Evolutionary conservation across 2,329 filamentous ascomycete genomes (phyloP), one percentile per base, ranked within the genome.

Genomic region (Cadophora malorum): DNA sequence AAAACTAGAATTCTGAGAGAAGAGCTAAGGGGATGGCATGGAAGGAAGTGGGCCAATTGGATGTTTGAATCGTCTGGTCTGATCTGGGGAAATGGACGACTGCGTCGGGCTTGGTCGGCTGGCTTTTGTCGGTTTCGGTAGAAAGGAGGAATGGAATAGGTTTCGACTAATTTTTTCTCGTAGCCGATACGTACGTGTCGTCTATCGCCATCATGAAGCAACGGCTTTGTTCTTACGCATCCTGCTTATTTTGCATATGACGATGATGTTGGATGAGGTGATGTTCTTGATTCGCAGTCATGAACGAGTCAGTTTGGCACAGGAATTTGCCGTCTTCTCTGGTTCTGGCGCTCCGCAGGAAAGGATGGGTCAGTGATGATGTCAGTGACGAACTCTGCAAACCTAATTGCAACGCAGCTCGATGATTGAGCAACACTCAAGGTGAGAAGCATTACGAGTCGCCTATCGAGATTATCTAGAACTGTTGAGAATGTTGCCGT

Each of bases 31-130:
- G 9, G 21, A 23, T 41, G 14, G n/a, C 10, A 53, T 53, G 28
- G 56, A 59, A 59, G 56, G 21, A 41, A 63, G 50, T 41, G 61
- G 61, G n/a, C 47, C 61, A 55, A 52, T 55, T 14, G 28, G n/a
- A 47, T 35, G 61, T 25, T 41, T 41, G 8, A 3, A 19, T 7
- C 8, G 19, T n/a, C 35, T 64, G 49, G 52, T 55, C 12, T 58
- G 49, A 47, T 65, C 63, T 65, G 63, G 63, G 52, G 63, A 65
- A 65, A 59, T 49, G 53, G 38, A 23, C 16, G 63, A 38, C 6
- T 25, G 21, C 45, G 38, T 41, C 28, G 63, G 52, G 25, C 21
- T 21, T 28, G 8, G 31, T 52, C 23, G 52, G 33, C 16, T 25
- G n/a, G 49, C 21, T 52, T 28, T 21, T 45, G 41, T 33, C 16